Base-by-base conservation (phyloP, 306 rosid species). In the Clitoria ternatea region DNA sequence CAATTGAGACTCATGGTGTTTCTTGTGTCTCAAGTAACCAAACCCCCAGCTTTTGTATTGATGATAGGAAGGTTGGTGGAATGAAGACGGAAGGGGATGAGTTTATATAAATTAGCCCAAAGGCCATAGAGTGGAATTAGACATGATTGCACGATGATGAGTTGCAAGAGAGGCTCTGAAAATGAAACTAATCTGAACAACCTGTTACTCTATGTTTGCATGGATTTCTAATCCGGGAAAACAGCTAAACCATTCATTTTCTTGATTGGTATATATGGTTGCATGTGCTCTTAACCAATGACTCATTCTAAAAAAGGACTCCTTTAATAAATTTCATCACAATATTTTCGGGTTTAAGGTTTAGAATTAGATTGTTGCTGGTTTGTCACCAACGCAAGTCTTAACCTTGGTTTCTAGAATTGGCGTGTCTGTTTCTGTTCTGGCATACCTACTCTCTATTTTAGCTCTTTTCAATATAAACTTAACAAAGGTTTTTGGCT, bases 1-100 rank as follows among this genome's bases (percentile, higher is more conserved):
- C 96, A 93, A 55, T 72, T 88, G 54, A 93, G 89, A 72, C 76
- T 83, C 98, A 88, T 87, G 54, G 37, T 65, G 45, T 44, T 66
- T 26, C 75, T 68, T 73, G 78, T 13, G 15, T 19, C 67, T 14
- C 79, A 83, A 72, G 74, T 3, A 65, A 65, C 70, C 72, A 7
- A 64, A 50, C 32, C 70, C 39, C 70, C 39, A 35, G 61, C 76
- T 78, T 75, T 17, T 44, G 2, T 1, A 42, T 43, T 63, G 33
- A 29, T 3, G 20, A n/a, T n/a, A 8, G 57, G 29, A 61, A 40
- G 55, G 26, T 64, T 48, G 64, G 76, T 63, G 73, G 60, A 43
- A 48, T 19, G 22, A 47, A 26, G 56, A 36, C 22, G 62, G 36
- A 2, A 13, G 17, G 23, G 60, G 30, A 53, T 55, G 29, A 43